phyloP scores from a whole-genome alignment of 306 rosid species.

The Trifolium repens region DNA sequence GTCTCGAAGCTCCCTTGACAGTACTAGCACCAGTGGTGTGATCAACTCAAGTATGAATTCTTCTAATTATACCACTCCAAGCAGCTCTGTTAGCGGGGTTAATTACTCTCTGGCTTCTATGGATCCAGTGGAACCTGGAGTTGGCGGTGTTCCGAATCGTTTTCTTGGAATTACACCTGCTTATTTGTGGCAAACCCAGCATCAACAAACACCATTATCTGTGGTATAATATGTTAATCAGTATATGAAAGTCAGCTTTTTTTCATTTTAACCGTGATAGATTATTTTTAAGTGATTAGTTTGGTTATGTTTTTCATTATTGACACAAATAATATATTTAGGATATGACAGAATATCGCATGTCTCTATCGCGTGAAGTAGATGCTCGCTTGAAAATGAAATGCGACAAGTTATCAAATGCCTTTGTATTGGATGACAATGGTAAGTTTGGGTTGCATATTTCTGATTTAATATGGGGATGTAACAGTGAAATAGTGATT shows the following conservation, averaged over 20 bases:
- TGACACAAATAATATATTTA: constrained; percentile 40
- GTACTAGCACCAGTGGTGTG: constrained; percentile 58
- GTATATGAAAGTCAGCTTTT: constrained; percentile 31
- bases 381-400: constrained; percentile 78
- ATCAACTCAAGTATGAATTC: constrained; percentile 70
- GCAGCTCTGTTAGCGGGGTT: constrained; percentile 52
- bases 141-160: constrained; percentile 85
- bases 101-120: constrained; percentile 52
- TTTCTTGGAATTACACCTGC: constrained; percentile 91
- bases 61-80: constrained; percentile 65
- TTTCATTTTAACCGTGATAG: background rate
- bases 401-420: constrained; percentile 73
- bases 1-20: constrained; percentile 75
- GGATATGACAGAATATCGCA: constrained; percentile 85
- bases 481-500: constrained; percentile 18
- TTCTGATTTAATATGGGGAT: constrained; percentile 30
- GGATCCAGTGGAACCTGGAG: constrained; percentile 67
- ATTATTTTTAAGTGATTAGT: constrained; percentile 26
- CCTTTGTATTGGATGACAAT: constrained; percentile 71
- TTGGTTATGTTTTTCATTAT: constrained; percentile 33
- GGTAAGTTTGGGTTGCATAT: constrained; percentile 52
- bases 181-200: constrained; percentile 89
- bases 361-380: constrained; percentile 75
- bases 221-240: constrained; percentile 56
- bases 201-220: constrained; percentile 64